phyloP scores from a whole-genome alignment of 2,329 filamentous ascomycete genomes.

The Alternaria sp. region DNA sequence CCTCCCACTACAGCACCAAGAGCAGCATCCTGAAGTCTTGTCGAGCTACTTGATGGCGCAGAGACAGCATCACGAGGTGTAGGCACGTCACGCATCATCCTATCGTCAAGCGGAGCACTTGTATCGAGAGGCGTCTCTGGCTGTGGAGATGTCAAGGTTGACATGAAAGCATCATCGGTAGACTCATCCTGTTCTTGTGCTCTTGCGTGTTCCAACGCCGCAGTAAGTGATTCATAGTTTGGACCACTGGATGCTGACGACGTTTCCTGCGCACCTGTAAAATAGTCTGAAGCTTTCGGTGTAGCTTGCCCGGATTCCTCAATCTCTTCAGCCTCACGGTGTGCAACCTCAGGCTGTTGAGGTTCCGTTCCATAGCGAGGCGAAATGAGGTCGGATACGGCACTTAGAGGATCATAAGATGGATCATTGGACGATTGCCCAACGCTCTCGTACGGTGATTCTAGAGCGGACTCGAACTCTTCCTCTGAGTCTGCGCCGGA shows the following conservation, averaged over 20 bases:
- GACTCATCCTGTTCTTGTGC: conserved; percentile 24
- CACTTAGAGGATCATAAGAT: conserved; percentile 32
- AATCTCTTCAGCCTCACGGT: conserved; percentile 54
- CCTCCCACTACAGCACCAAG: conserved; percentile 41
- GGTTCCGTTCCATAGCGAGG: conserved; percentile 25
- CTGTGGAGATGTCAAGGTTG: conserved; percentile 19
- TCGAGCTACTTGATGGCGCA: conserved; percentile 34
- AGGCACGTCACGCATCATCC: conserved; percentile 29
- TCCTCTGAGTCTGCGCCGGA: conserved; percentile 54
- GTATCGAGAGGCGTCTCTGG: conserved; percentile 32
- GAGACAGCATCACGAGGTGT: conserved; percentile 20
- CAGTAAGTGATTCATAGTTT: conserved; percentile 33
- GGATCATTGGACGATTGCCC: conserved; percentile 34
- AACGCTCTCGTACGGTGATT: conserved; percentile 45
- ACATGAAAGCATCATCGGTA: conserved; percentile 15
- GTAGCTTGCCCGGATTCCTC: conserved; percentile 73
- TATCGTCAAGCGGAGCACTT: conserved; percentile 36
- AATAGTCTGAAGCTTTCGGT: conserved; percentile 68
- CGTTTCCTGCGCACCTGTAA: conserved; percentile 27
- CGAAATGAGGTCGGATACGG: conserved; percentile 29
- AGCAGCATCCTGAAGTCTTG: conserved; percentile 40
- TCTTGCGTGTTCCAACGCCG: conserved; percentile 32
- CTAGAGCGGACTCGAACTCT: conserved; percentile 56
- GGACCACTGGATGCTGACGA: conserved; percentile 21
- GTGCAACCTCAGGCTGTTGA: conserved; percentile 34